Percentiles rank a stretch among this genome's conserved stretches.
These are phyloP conservation scores for Candida buenavistaensis DNA, from an alignment of 1,139 yeast genomes.

Conservation along the genomic window DNA sequence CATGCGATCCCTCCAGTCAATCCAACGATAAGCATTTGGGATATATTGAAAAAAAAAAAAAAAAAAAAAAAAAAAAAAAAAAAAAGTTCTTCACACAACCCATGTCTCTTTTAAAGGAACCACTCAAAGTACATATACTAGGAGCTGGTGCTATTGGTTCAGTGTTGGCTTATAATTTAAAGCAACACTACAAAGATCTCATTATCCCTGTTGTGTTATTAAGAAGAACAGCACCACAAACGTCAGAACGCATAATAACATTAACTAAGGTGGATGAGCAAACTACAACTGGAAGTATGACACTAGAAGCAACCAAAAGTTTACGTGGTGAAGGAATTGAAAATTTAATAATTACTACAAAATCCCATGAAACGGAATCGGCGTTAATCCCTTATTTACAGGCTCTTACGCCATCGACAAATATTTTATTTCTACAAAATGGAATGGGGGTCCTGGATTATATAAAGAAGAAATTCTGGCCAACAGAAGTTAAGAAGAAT, in stretches of 20 bases:
- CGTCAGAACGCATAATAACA: too few relatives aligned
- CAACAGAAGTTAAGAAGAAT: constrained; percentile 46
- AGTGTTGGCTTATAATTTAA: constrained; percentile 39
- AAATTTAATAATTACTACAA: constrained; percentile 62
- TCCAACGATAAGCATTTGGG: constrained; percentile 79
- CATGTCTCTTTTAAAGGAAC: constrained; percentile 11
- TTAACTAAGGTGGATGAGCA: constrained; percentile 25
- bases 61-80: constrained; percentile 2
- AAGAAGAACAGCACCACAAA: constrained; percentile 3
- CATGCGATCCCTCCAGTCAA: constrained; percentile 96
- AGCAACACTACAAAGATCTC: constrained; percentile 23
- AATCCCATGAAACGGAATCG: constrained; percentile 52
- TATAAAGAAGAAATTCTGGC: constrained; percentile 58
- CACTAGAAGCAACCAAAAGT: not conserved
- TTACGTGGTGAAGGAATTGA: constrained; percentile 29
- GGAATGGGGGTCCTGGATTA: constrained; percentile 70
- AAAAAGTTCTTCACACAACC: not conserved
- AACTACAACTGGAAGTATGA: too few relatives aligned
- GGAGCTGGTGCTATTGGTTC: constrained; percentile 51
- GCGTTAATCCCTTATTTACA: constrained; percentile 49
- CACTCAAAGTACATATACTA: constrained; percentile 25
- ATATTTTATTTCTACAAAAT: constrained; percentile 70
- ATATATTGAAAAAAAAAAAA: not conserved
- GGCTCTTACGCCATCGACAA: constrained; percentile 44
- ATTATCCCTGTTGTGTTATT: constrained; percentile 7